phyloP scores from a whole-genome alignment of 2,329 filamentous ascomycete genomes.

The Aotearoamyces nothofagi region DNA sequence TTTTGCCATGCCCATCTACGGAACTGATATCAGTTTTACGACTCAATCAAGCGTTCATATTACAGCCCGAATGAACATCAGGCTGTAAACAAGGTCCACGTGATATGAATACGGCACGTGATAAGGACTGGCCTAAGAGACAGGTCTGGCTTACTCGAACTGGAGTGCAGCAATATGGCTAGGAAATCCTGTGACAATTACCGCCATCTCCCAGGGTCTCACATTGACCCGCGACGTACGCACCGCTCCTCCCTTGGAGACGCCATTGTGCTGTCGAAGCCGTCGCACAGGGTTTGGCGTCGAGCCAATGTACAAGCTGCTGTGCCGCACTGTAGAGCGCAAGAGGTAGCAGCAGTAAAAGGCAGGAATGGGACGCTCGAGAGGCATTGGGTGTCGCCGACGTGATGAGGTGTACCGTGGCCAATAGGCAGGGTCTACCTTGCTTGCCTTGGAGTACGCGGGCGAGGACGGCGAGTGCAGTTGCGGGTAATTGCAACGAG shows the following conservation, averaged over 20 bases:
- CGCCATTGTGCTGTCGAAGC: slow-evolving; percentile 83
- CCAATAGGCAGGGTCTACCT: too few relatives aligned
- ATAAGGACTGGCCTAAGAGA: too few relatives aligned
- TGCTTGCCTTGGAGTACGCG: too few relatives aligned
- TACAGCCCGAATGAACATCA: too few relatives aligned
- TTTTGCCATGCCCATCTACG: slow-evolving; percentile 84
- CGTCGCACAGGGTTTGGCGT: slow-evolving; percentile 79
- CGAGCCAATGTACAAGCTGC: slow-evolving; percentile 71
- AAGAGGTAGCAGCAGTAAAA: slow-evolving; percentile 91
- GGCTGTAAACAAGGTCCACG: too few relatives aligned
- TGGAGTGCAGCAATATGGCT: slow-evolving; percentile 78
- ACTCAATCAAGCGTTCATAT: too few relatives aligned
- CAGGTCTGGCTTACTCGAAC: slow-evolving; percentile 90
- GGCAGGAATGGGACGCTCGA: slow-evolving; percentile 51
- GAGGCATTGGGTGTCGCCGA: slow-evolving; percentile 11
- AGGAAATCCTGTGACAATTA: slow-evolving; percentile 76
- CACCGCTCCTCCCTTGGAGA: slow-evolving; percentile 63
- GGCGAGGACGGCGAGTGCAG: too few relatives aligned
- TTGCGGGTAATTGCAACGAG: too few relatives aligned
- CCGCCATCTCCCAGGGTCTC: slow-evolving; percentile 84
- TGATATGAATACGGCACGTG: too few relatives aligned
- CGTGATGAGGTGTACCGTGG: too few relatives aligned
- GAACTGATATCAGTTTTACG: too few relatives aligned
- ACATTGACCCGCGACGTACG: slow-evolving; percentile 53
- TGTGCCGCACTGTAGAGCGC: slow-evolving; percentile 61